Evolutionary conservation across 495 filamentous ascomycete genomes (phyloP), one percentile per base, ranked within the genome.

Genomic region (Penicillium herquei): DNA sequence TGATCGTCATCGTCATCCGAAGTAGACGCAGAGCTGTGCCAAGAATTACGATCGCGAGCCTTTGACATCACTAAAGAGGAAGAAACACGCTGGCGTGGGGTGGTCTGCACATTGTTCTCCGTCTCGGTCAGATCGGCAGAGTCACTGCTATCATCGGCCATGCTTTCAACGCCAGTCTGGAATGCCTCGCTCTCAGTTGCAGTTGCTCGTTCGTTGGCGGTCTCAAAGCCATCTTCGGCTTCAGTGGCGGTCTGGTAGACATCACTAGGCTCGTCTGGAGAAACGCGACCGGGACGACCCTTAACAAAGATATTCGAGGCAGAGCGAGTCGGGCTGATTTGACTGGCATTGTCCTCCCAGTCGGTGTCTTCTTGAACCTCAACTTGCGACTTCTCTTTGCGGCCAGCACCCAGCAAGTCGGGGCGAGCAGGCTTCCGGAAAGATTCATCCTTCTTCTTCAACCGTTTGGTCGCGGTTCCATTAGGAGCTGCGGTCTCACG

Each of bases 181-280:
- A 96, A 96, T 44, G 91, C 90, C 55, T 98, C 94, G 32, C 90
- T 96, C 72, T 96, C 92, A 3, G 85, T 87, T 17, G 76, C 68
- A 6, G 87, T 91, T 35, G 77, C 89, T 3, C 82, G 82, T 71
- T 95, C 91, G 57, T 91, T 87, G 3, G 91, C 90, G 0, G 75
- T 78, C 69, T 95, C 91, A 57, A 95, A 96, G 16, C 89, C 86
- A 69, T 92, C 90, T 55, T 89, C 88, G 12, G 85, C 85, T 61
- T 96, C 92, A 54, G 88, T 89, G 30, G 90, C 90, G 18, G 90
- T 95, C 53, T 95, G 90, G 59, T 94, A 96, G 12, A 82, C 82
- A 58, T 95, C 90, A 54, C 73, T 84, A 8, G 73, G 70, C 39
- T 68, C 71, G 61, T 74, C 70, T 8, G 74, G 68, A 32, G 69